A percentile compares a stretch with the other conserved stretches of the same genome.
Evolutionary conservation across 108 stramenopile genomes (phyloP).

Genomic region (Cyclotella sp.): DNA sequence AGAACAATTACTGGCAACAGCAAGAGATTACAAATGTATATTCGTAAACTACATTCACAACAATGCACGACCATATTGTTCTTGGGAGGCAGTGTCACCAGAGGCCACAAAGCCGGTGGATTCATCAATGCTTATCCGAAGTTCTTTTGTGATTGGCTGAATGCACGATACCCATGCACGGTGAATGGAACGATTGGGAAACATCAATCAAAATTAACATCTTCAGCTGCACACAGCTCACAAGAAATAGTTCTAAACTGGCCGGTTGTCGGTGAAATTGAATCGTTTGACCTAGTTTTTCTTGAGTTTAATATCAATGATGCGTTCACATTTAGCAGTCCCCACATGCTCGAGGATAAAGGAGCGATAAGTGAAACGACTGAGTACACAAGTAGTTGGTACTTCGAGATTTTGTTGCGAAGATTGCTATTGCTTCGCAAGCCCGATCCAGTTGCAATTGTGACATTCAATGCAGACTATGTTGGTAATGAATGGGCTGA

Average conservation of each 20-base stretch:
- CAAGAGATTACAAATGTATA: slow-evolving; percentile 23
- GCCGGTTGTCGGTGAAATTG: slow-evolving; percentile 6
- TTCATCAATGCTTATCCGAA: slow-evolving; percentile 27
- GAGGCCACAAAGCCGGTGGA: slow-evolving; percentile 22
- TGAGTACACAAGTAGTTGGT: slow-evolving; percentile 22
- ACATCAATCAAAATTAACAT: slow-evolving; percentile 15
- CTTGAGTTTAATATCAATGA: slow-evolving; percentile 47
- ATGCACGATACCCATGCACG: slow-evolving; percentile 15
- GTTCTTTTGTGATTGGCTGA: slow-evolving; percentile 39
- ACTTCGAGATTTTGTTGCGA: slow-evolving; percentile 25
- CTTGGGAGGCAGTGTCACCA: slow-evolving; percentile 31
- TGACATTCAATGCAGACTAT: slow-evolving; percentile 53
- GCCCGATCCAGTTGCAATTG: slow-evolving; percentile 39
- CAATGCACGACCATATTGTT: slow-evolving; percentile 34
- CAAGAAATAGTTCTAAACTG: slow-evolving; percentile 21
- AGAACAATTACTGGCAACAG: slow-evolving; percentile 30
- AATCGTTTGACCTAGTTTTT: slow-evolving; percentile 32
- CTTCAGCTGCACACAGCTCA: slow-evolving; percentile 2
- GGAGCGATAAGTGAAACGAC: neutral
- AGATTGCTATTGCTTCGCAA: slow-evolving; percentile 39
- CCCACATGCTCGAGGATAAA: slow-evolving; percentile 42
- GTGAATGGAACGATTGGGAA: slow-evolving; percentile 9
- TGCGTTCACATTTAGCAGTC: slow-evolving; percentile 19
- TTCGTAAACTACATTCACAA: slow-evolving; percentile 16
- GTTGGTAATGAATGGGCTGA: slow-evolving; percentile 22